phyloP scores from a whole-genome alignment of 768 basidiomycete genomes.

The Naganishia onofrii region DNA sequence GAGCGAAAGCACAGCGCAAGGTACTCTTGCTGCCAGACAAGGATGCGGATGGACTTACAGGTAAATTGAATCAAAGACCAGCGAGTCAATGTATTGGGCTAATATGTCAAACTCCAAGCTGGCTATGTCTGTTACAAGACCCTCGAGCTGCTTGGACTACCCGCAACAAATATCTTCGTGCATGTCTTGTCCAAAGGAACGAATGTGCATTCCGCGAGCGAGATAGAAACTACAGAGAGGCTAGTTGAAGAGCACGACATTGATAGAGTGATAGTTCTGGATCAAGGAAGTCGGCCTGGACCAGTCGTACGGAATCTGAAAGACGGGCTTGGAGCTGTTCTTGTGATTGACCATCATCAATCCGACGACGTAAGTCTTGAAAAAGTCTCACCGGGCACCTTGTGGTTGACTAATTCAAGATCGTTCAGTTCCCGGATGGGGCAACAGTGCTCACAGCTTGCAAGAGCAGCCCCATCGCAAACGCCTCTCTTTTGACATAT shows the following conservation, averaged over 20 bases:
- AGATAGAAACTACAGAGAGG: conserved; percentile 47
- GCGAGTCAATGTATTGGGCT: not conserved
- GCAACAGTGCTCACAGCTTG: conserved; percentile 55
- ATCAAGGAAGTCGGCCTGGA: conserved; percentile 57
- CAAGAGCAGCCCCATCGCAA: conserved; percentile 55
- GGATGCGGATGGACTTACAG: conserved; percentile 54
- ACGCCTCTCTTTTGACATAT: conserved; percentile 56
- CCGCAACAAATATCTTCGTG: conserved; percentile 46
- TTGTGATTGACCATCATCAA: conserved; percentile 59
- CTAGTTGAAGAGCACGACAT: conserved; percentile 37
- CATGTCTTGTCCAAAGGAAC: conserved; percentile 56
- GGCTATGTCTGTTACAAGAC: conserved; percentile 54
- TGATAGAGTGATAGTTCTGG: conserved; percentile 54
- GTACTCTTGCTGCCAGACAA: conserved; percentile 57
- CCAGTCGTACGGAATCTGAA: conserved; percentile 42
- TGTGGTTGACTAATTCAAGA: not conserved
- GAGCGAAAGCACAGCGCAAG: conserved; percentile 35
- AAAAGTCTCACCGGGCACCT: no score
- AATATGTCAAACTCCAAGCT: conserved; percentile 29
- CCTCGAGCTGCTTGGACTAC: conserved; percentile 53
- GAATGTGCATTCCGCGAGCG: conserved; percentile 53
- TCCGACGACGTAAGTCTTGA: conserved; percentile 48
- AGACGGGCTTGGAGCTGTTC: conserved; percentile 37
- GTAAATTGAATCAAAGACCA: conserved; percentile 26
- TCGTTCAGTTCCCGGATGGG: conserved; percentile 26